Conservation (phyloP, 495 filamentous ascomycete genomes). For the Pyrenula aspistea region DNA sequence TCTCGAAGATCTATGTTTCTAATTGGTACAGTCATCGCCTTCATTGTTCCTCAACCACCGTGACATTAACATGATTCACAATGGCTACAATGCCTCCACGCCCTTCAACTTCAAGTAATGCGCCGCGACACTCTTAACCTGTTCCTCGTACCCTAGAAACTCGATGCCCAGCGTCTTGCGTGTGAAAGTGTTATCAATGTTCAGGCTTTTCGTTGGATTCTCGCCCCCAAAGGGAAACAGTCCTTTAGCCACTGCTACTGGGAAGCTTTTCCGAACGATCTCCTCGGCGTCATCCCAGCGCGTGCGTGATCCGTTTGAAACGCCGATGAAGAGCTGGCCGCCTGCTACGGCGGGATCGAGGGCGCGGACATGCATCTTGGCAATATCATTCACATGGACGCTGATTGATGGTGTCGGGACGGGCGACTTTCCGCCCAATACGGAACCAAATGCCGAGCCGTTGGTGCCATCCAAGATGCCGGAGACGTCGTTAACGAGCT, state of each 20-base stretch:
- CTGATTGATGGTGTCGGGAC: constrained; percentile 6
- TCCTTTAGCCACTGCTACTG: constrained; percentile 9
- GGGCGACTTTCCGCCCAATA: background rate
- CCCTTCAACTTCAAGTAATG: background rate
- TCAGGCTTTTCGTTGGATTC: constrained; percentile 13
- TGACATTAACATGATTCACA: no score
- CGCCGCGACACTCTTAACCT: constrained; percentile 11
- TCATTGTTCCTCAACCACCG: no score
- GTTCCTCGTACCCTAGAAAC: constrained; percentile 26
- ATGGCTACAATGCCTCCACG: no score
- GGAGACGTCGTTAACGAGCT: background rate
- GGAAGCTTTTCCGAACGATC: constrained; percentile 23
- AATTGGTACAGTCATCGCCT: no score
- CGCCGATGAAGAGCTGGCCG: constrained; percentile 12
- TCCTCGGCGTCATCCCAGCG: constrained; percentile 27
- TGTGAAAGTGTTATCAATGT: constrained; percentile 23
- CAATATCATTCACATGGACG: constrained; percentile 2
- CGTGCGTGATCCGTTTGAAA: constrained; percentile 12
- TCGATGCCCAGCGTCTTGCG: constrained; percentile 28
- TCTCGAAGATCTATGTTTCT: no score
- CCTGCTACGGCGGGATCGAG: background rate
- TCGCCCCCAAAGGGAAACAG: background rate
- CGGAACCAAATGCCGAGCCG: background rate
- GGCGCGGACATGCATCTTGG: background rate
- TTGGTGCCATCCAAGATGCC: background rate